phyloP scores from a whole-genome alignment of 768 basidiomycete species.

The Rhodocollybia butyracea region DNA sequence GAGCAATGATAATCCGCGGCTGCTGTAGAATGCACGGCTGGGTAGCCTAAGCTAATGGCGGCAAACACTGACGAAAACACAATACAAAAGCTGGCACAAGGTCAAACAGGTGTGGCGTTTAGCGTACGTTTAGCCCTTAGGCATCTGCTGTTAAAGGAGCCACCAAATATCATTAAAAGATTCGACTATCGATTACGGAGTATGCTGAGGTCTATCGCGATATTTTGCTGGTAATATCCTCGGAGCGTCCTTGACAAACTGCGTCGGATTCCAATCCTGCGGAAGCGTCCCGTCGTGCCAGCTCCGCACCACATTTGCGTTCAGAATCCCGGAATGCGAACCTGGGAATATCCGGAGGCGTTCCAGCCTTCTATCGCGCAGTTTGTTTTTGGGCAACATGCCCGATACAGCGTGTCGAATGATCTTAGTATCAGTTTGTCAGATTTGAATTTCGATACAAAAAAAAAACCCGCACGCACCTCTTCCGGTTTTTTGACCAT shows the following conservation, averaged over 20 bases:
- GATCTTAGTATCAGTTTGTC: constrained; percentile 50
- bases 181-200: background rate
- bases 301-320: constrained; percentile 72
- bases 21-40: too few species aligned
- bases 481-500: constrained; percentile 85
- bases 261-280: constrained; percentile 39
- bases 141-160: too few species aligned
- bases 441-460: constrained; percentile 1
- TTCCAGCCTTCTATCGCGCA: constrained; percentile 84
- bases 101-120: too few species aligned
- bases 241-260: constrained; percentile 3
- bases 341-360: constrained; percentile 87
- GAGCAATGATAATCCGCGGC: too few species aligned
- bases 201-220: constrained; percentile 4
- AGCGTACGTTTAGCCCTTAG: too few species aligned
- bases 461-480: constrained; percentile 42
- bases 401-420: constrained; percentile 94
- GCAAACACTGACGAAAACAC: too few species aligned
- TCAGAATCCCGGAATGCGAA: constrained; percentile 71
- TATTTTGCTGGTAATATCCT: constrained; percentile 10
- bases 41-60: too few species aligned
- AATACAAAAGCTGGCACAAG: too few species aligned
- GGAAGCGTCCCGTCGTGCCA: constrained; percentile 81
- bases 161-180: background rate
- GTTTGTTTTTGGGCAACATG: constrained; percentile 98